Base-by-base conservation (phyloP, 108 stramenopile species). In the Chaetoceros muelleri region DNA sequence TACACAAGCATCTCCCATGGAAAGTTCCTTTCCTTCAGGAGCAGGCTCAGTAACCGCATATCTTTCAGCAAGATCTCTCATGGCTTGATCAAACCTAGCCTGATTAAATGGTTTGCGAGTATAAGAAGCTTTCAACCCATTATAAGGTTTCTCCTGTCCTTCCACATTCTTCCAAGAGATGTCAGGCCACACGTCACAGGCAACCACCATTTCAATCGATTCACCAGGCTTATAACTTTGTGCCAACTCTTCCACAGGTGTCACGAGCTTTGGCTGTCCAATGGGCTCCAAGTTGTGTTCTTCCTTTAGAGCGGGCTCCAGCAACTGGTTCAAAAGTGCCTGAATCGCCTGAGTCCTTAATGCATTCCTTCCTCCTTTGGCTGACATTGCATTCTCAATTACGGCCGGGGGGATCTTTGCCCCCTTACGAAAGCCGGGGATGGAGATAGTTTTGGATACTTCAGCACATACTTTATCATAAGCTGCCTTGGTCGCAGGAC, bases 351-450 rank as follows among this genome's bases (percentile, higher is more conserved):
- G 75, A 23, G 61, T 66, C 52, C 57, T 66, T 31, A 90, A 54
- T 0, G 76, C 78, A 46, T 69, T 76, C 47, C 70, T 75, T 58
- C 85, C 81, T 25, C 86, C 86, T 48, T 81, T 73, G 20, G 52
- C 62, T 8, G 63, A 44, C 80, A 87, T 79, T 52, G 73, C 72
- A 47, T 85, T 75, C 64, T 92, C 90, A 53, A 92, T 57, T 17
- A 92, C 82, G 28, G 69, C 62, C 0, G 84, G 78, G 20, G 90
- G 90, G 52, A 92, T 92, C 50, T 71, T 81, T 58, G 80, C 65
- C 24, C 90, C 90, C 70, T 92, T 92, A 25, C 90, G 86, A 66
- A 92, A 92, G 49, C 90, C 90, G 27, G 90, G 86, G 57, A 92
- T 81, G 22, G 70, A 52, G 16, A 92, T 66, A 17, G 64, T 74